Evolutionary conservation across 495 filamentous ascomycete genomes (phyloP), one percentile per base, ranked within the genome.

Genomic region (Tuber umbilicatum): DNA sequence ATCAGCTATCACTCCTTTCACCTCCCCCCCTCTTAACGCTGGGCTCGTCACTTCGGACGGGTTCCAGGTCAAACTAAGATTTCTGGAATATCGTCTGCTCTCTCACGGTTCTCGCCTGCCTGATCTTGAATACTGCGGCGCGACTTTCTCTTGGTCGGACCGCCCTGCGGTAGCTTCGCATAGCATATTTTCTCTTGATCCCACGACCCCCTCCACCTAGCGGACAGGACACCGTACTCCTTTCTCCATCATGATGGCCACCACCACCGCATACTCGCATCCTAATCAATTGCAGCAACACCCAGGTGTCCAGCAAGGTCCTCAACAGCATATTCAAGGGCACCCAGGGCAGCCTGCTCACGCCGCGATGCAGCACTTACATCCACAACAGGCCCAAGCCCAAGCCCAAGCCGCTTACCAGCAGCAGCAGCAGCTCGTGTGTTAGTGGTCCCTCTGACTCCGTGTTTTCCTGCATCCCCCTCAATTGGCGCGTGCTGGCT

Each of bases 271-370:
- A 37, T 82, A 80, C 73, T 73, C 80, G 39, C 75, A 82, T 50
- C 77, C 72, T 47, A 82, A 78, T 67, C 80, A 82, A 73, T 72
- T 82, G 77, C 81, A 80, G 67, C 78, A 81, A 45, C 79, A 82
- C 16, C 74, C 77, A 74, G 80, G 77, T 42, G 78, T 79, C 70
- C 80, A 81, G 69, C 80, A 82, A 73, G 79, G 72, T 27, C 81
- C 81, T 5, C 81, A 82, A 69, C 80, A 81, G 55, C 80, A 82
- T 71, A 80, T 82, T 69, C 81, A 82, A 47, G 80, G 80, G 14
- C 81, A 82, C 45, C 81, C 81, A 71, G 81, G 81, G 21, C 80
- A 82, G 45, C 75, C 80, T 10, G 73, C 73, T 70, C 78, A 78
- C 16, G 73, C 79, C 68, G 72, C 68, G 7, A 82, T 82, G 74